Conservation (phyloP, 768 basidiomycete genomes). For the Trametes meyenii region DNA sequence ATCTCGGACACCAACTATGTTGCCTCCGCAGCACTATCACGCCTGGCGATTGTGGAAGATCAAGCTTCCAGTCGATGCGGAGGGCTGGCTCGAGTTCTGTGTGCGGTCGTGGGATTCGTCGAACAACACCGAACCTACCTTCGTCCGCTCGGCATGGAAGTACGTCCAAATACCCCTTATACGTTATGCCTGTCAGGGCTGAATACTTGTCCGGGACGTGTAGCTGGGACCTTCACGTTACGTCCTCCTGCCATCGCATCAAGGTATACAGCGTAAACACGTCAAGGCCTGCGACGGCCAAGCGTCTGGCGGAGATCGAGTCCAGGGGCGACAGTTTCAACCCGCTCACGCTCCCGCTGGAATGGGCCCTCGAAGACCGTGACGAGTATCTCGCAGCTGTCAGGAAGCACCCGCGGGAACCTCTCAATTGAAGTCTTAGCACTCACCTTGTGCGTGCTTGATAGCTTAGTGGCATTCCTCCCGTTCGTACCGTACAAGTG, state of each 20-base stretch:
- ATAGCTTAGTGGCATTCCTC: too few relatives aligned
- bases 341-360: slow-evolving; percentile 45
- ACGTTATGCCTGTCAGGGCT: neutral
- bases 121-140: slow-evolving; percentile 59
- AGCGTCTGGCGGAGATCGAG: slow-evolving; percentile 44
- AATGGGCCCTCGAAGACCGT: slow-evolving; percentile 30
- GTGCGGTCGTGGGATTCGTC: slow-evolving; percentile 61
- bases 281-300: slow-evolving; percentile 44
- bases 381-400: slow-evolving; percentile 29
- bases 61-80: slow-evolving; percentile 52
- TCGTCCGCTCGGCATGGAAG: slow-evolving; percentile 59
- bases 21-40: slow-evolving; percentile 46
- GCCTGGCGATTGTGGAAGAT: slow-evolving; percentile 59
- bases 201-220: neutral
- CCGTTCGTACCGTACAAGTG: neutral
- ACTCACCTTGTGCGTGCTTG: neutral
- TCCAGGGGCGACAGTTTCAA: slow-evolving; percentile 42
- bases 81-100: slow-evolving; percentile 60
- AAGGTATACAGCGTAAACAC: slow-evolving; percentile 57
- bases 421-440: slow-evolving; percentile 1
- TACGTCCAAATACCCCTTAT: slow-evolving; percentile 29
- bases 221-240: slow-evolving; percentile 57
- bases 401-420: slow-evolving; percentile 28
- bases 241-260: slow-evolving; percentile 55
- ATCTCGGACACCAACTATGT: neutral